phyloP scores from a whole-genome alignment of 202 grass and related monocot genomes.

The Dendrocalamus latiflorus region DNA sequence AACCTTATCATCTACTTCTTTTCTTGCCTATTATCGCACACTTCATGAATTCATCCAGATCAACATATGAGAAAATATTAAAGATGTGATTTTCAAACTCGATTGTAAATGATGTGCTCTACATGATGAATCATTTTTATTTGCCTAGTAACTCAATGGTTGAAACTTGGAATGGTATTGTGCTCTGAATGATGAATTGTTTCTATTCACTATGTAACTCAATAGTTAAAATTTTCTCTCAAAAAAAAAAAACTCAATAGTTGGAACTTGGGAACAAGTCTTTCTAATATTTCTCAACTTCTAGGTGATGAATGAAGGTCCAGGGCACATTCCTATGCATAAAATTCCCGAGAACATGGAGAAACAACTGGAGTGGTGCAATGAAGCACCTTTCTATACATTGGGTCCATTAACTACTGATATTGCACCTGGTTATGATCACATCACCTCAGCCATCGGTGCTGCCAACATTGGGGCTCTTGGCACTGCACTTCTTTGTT shows the following conservation, averaged over 20 bases:
- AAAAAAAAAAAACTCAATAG: background rate
- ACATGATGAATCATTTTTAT: background rate
- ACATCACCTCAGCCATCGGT: constrained; percentile 98
- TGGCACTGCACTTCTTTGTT: constrained; percentile 95
- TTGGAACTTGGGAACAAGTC: background rate
- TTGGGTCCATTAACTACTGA: constrained; percentile 94
- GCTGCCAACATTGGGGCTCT: constrained; percentile 94
- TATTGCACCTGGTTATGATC: constrained; percentile 99
- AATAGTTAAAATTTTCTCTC: background rate
- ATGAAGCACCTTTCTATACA: constrained; percentile 97
- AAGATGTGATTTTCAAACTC: background rate
- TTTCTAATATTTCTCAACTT: constrained; percentile 28
- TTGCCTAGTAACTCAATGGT: background rate
- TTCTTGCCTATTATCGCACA: background rate
- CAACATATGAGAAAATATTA: background rate
- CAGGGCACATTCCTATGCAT: constrained; percentile 93
- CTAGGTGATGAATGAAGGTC: constrained; percentile 98
- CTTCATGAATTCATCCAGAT: background rate
- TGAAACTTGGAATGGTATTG: background rate
- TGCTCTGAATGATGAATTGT: background rate
- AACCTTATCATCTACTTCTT: background rate
- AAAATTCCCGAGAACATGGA: constrained; percentile 99
- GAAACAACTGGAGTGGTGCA: constrained; percentile 97
- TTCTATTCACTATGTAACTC: background rate
- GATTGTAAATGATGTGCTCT: background rate